These are phyloP conservation scores for Geranium incanum DNA, from an alignment of 441 rosid species.

Conservation along the genomic window DNA sequence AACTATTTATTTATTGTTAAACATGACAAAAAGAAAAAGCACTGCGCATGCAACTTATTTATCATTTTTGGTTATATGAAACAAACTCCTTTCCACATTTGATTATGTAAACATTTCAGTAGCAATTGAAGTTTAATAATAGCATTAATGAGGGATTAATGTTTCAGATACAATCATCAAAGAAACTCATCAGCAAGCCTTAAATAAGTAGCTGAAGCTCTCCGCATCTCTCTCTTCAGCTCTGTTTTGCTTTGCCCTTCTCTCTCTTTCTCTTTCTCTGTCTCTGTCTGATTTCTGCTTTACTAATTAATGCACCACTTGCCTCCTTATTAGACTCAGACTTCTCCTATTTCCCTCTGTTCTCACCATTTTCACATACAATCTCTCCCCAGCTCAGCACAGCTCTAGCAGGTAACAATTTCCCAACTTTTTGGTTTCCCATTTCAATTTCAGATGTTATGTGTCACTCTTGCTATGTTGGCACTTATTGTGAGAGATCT, in stretches of 20 bases:
- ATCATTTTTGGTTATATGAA: no score
- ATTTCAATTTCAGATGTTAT: no score
- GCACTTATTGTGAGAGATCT: not conserved
- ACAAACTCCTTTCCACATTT: no score
- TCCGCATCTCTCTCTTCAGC: not conserved
- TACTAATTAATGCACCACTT: constrained; percentile 1
- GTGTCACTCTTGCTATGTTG: no score
- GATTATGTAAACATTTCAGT: no score
- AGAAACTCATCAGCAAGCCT: no score
- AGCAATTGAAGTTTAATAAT: no score
- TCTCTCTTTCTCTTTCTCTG: not conserved
- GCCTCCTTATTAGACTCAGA: not conserved
- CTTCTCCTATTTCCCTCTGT: not conserved
- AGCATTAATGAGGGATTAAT: not conserved
- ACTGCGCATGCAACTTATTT: no score
- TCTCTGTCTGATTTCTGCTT: not conserved
- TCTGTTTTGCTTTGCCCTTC: not conserved
- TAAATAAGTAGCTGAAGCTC: not conserved
- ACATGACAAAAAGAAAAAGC: no score
- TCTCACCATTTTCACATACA: not conserved
- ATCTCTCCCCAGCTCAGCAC: not conserved
- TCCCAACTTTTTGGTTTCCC: not conserved
- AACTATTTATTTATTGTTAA: no score
- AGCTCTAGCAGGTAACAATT: not conserved
- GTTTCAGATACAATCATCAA: not conserved